phyloP scores from a whole-genome alignment of 2,329 filamentous ascomycete species.

The Lomentospora prolificans region DNA sequence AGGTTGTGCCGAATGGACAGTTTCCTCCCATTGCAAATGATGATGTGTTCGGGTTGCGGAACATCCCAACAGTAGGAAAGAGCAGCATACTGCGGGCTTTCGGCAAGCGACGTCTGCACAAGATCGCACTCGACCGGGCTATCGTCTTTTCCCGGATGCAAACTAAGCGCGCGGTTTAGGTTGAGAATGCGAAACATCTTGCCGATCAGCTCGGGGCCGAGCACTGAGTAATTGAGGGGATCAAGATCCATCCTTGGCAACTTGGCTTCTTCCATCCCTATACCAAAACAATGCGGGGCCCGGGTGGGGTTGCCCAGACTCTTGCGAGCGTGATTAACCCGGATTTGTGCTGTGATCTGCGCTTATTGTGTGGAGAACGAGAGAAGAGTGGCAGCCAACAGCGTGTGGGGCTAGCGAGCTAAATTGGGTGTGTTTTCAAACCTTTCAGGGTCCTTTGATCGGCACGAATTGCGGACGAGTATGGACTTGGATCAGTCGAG shows the following conservation, averaged over 20 bases:
- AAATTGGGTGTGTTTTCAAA: no score
- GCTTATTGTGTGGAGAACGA: no score
- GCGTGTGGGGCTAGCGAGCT: no score
- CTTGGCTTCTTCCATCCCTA: no score
- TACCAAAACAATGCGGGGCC: no score
- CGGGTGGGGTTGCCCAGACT: no score
- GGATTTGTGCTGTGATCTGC: no score
- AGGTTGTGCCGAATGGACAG: conserved; percentile 4
- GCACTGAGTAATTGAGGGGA: not conserved
- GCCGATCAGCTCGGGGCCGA: not conserved
- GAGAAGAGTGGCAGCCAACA: no score
- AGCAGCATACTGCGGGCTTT: not conserved
- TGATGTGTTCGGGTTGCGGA: not conserved
- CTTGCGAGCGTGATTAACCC: no score
- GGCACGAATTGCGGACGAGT: no score
- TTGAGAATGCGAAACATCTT: conserved; percentile 11
- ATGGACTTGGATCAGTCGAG: no score
- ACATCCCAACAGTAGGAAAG: not conserved
- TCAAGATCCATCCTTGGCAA: conserved; percentile 8
- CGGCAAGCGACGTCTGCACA: conserved; percentile 13
- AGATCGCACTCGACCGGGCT: not conserved
- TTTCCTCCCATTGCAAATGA: not conserved
- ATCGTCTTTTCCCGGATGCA: not conserved
- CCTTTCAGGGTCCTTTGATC: no score
- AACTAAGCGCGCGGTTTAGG: not conserved